Evolutionary conservation across 768 basidiomycete genomes (phyloP), one percentile per base, ranked within the genome.

Genomic region (Pleurotus tuber-regium): DNA sequence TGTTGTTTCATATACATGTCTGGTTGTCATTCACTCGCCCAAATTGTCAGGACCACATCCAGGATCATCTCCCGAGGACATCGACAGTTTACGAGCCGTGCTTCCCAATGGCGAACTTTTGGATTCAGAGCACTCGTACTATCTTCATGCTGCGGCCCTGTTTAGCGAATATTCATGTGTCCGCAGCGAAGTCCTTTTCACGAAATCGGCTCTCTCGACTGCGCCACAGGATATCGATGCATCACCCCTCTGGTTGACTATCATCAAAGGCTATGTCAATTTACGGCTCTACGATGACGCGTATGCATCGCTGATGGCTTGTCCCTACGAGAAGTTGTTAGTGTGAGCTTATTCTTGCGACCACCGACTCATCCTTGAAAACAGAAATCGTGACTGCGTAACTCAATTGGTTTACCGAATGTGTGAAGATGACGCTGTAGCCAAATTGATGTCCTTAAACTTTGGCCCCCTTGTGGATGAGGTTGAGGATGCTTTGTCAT

Each of bases 391-490:
- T 43, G 92, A 94, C 56, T 87, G 83, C 61, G 79, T 91, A 21
- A 82, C 84, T 43, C 86, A 89, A 54, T 75, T 99, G 43, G 85
- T 93, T 53, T 87, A 92, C 59, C 82, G 83, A 57, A 96, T 98
- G 90, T 98, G 96, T 64, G 93, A 97, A 64, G 84, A 86, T 52
- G 80, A 87, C 61, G 84, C 89, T 29, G 80, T 93, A 14, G 86
- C 87, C 44, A 78, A 78, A 56, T 75, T 98, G 10, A 82, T 93
- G 65, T 70, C 82, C 6, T 84, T 92, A 61, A 90, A 90, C 60
- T 98, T 98, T 62, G 77, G 86, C 38, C 92, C 89, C 0, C 76
- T 95, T 54, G 79, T 85, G 36, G 83, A 86, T 47, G 92, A 96
- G 63, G 89, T 98, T 16, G 94, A 97, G 71, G 83, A 81, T 36